Evolutionary conservation across 1,284 basidiomycete species (phyloP).

Genomic region (Pterula multifida): DNA sequence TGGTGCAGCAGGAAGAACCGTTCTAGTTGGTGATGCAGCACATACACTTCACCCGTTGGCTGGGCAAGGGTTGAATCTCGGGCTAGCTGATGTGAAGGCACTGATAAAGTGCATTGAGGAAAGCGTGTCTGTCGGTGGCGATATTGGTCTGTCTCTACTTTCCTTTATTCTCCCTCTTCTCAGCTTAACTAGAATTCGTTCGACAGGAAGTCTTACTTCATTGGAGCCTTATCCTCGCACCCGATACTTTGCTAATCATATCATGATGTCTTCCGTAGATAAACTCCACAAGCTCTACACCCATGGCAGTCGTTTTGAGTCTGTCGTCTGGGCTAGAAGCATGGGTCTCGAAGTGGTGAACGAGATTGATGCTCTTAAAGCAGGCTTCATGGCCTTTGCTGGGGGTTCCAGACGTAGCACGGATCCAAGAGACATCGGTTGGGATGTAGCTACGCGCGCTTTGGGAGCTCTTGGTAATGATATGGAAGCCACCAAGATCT

Average conservation of each 20-base stretch:
- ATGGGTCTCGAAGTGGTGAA: conserved; percentile 87
- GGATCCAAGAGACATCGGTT: conserved; percentile 10
- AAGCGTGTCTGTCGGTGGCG: conserved; percentile 52
- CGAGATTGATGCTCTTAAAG: conserved; percentile 75
- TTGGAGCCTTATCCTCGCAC: conserved; percentile 68
- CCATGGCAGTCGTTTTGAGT: conserved; percentile 33
- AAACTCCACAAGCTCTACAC: conserved; percentile 83
- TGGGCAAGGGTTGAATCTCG: conserved; percentile 93
- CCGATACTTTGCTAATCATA: conserved; percentile 80
- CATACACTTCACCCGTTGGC: conserved; percentile 96
- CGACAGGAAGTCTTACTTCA: conserved; percentile 63
- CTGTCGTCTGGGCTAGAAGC: conserved; percentile 77
- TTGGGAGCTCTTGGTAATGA: conserved; percentile 21
- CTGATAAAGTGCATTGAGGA: conserved; percentile 52
- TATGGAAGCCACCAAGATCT: conserved; percentile 15
- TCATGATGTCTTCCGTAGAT: conserved; percentile 73
- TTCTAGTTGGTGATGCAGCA: conserved; percentile 91
- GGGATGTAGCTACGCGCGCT: conserved; percentile 22
- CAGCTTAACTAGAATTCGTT: background rate
- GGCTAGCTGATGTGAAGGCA: conserved; percentile 74
- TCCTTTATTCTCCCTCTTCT: background rate
- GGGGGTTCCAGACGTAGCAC: conserved; percentile 29
- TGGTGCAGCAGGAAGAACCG: conserved; percentile 69
- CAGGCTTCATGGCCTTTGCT: conserved; percentile 71
- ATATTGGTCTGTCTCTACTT: conserved; percentile 50